phyloP scores from a whole-genome alignment of 2,329 filamentous ascomycete species.

The Verticillium isaacii region DNA sequence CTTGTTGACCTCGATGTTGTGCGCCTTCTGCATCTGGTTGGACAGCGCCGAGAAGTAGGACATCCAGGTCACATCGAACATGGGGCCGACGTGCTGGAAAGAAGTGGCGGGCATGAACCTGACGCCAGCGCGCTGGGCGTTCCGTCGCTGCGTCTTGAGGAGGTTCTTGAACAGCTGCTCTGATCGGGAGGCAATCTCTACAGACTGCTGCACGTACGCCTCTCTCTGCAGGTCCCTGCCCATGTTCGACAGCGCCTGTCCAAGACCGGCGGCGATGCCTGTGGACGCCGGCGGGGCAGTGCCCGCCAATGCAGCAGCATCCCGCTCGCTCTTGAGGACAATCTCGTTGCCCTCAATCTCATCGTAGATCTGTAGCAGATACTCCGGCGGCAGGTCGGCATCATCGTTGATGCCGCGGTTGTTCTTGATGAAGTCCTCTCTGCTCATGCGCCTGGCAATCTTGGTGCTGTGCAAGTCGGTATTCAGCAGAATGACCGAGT shows the following conservation, averaged over 20 bases:
- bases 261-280: conserved; percentile 76
- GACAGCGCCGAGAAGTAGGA: conserved; percentile 94
- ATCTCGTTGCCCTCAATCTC: conserved; percentile 92
- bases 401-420: conserved; percentile 98
- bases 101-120: conserved; percentile 90
- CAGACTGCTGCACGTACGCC: conserved; percentile 89
- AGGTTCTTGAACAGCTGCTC: conserved; percentile 90
- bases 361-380: conserved; percentile 82
- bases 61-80: conserved; percentile 99
- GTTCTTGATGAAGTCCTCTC: conserved; percentile 98
- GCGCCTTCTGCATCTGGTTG: conserved; percentile 86
- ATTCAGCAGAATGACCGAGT: conserved; percentile 95
- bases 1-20: conserved; percentile 88
- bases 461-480: conserved; percentile 92
- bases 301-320: conserved; percentile 78
- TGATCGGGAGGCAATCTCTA: conserved; percentile 73
- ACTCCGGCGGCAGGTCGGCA: conserved; percentile 87
- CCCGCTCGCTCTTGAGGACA: conserved; percentile 86
- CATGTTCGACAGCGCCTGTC: conserved; percentile 85
- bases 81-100: conserved; percentile 90
- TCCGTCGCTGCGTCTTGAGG: conserved; percentile 82
- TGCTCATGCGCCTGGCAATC: conserved; percentile 81
- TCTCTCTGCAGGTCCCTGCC: conserved; percentile 89
- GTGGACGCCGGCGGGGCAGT: conserved; percentile 52
- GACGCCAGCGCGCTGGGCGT: conserved; percentile 62